Evolutionary conservation across 768 basidiomycete genomes (phyloP), one percentile per base, ranked within the genome.

Genomic region (Sarcodon sp.): DNA sequence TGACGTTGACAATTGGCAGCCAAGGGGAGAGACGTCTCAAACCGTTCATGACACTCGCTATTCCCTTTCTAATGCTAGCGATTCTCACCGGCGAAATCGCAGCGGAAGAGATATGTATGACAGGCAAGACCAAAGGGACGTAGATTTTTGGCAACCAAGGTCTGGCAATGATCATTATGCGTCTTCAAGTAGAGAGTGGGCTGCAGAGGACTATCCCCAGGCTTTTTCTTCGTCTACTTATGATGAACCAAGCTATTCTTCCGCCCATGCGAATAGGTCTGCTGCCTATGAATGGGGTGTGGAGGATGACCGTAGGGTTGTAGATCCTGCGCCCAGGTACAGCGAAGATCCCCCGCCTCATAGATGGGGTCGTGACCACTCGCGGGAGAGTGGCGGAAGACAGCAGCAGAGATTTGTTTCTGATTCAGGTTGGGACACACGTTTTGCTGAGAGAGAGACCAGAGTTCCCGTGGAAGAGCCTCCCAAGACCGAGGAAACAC

Each of bases 341-440:
- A 27, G 6, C 16, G 39, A 41, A 6, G 39, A 41, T 4, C 21
- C 21, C 21, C 21, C 21, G 21, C 21, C 21, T 27, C 21, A 27
- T 27, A 27, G 21, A 27, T 27, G 21, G 21, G 13, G 39, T 2
- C 7, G 16, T 2, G 16, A 27, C 3, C 16, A 8, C 16, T 41
- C 16, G 39, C 62, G 58, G 11, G 64, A 67, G 45, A 64, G 64
- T 11, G 33, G 33, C 38, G n/a, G 13, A 15, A 13, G 13, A 18
- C 13, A 60, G 43, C 71, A 67, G 55, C 66, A 67, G 49, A 69
- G 65, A 27, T 41, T 41, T 4, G 39, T 41, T 15, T 41, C 39
- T 56, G 73, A 73, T 48, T 66, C 71, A 47, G 75, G 75, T 13
- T 80, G 79, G 79, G 75, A 73, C 7, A 57, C 65, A 41, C 71